Base-by-base conservation (phyloP, 1,284 basidiomycete genomes). In the Ceratobasidium papillatum region DNA sequence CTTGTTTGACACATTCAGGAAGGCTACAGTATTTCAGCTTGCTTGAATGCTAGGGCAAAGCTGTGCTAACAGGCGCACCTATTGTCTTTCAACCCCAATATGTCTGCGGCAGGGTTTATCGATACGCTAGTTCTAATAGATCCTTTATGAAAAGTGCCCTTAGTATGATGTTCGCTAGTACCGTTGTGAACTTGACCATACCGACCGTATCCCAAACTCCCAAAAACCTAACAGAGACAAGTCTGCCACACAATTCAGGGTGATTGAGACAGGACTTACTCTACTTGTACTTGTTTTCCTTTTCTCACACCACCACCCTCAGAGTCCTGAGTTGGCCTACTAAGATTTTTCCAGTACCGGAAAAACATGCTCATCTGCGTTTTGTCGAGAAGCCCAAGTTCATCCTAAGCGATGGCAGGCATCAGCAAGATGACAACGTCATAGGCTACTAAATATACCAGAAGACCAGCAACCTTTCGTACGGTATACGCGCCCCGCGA, bases 401-500 rank as follows among this genome's bases (percentile, higher is more conserved):
- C 17, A 30, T 30, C 22, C 27, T 36, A n/a, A 1, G 41, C 22
- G 43, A 19, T 2, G 22, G 27, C 17, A 14, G 34, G 12, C 7
- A 54, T 52, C 27, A 38, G n/a, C 8, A 22, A 17, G 41, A 9
- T n/a, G n/a, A 12, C 38, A 22, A 36, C 1, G 3, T 36, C n/a
- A 19, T 38, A 12, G 25, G 12, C n/a, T 34, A 27, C 3, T n/a
- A 34, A 19, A 49, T 74, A 12, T 12, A 75, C 75, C 27, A 76
- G 64, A 5, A 76, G 43, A 7, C 59, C 61, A 8, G 75, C 74
- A 8, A 76, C 49, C 34, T 75, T 76, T n/a, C 75, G 59, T 11
- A 58, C 75, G n/a, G 75, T 75, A 58, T 75, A 76, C 17, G 75
- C 75, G 9, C 75, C 75, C 5, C 68, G 38, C 25, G 74, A 75